Percentiles rank a stretch among this genome's conserved stretches.
Evolutionary conservation across 768 basidiomycete genomes (phyloP).

Genomic region (Agaricus blazei): DNA sequence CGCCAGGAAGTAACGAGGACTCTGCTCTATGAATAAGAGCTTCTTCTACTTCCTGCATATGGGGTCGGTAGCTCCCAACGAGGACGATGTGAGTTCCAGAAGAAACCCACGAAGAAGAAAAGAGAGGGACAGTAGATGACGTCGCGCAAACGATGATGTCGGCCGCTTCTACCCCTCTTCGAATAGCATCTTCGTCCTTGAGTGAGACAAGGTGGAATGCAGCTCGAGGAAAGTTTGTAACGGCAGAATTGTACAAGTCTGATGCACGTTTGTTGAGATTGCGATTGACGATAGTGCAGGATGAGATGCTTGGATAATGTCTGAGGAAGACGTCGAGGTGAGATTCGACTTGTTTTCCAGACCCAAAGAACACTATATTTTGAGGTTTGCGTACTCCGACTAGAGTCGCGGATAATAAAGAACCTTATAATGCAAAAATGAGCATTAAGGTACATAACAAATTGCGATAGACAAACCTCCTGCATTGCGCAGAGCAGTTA

Average conservation of each 20-base stretch:
- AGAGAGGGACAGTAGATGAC: slow-evolving; percentile 63
- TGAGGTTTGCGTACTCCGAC: slow-evolving; percentile 37
- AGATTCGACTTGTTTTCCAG: slow-evolving; percentile 64
- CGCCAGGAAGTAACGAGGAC: not conserved
- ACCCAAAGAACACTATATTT: slow-evolving; percentile 60
- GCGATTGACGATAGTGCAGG: slow-evolving; percentile 63
- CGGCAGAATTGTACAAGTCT: slow-evolving; percentile 25
- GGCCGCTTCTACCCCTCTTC: slow-evolving; percentile 31
- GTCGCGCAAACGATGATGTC: slow-evolving; percentile 76
- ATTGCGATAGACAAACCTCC: slow-evolving; percentile 45
- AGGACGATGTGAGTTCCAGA: slow-evolving; percentile 67
- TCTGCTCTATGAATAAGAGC: slow-evolving; percentile 50
- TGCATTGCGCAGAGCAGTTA: slow-evolving; percentile 82
- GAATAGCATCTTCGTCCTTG: slow-evolving; percentile 13
- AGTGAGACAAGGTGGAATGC: slow-evolving; percentile 17
- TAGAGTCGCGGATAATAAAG: slow-evolving; percentile 58
- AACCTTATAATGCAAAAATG: slow-evolving; percentile 37
- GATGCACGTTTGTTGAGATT: slow-evolving; percentile 42
- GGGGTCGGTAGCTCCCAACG: slow-evolving; percentile 77
- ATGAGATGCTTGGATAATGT: slow-evolving; percentile 46
- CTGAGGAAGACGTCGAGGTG: slow-evolving; percentile 61
- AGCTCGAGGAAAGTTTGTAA: slow-evolving; percentile 20
- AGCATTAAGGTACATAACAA: not conserved
- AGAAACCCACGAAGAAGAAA: slow-evolving; percentile 59
- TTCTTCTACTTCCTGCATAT: slow-evolving; percentile 72